Conservation (phyloP, 176 grass and related monocot genomes). For the Juncus inflexus region DNA sequence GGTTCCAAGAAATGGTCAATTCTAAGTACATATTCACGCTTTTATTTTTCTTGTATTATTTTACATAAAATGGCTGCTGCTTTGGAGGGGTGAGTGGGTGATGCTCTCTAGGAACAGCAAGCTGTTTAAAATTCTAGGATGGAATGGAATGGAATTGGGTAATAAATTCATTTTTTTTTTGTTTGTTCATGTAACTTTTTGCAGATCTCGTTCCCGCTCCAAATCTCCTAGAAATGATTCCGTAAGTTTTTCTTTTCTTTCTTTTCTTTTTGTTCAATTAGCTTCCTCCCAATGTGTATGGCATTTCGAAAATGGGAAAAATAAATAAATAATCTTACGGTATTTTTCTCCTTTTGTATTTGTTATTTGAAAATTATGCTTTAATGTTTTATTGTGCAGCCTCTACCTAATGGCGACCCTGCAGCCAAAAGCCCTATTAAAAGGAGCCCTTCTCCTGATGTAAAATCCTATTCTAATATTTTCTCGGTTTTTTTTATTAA, state of each 20-base stretch:
- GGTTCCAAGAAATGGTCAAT: neutral
- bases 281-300: neutral
- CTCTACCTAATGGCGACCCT: slow-evolving; percentile 11
- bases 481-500: too few species aligned
- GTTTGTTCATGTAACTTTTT: slow-evolving; percentile 18
- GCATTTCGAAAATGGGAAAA: neutral
- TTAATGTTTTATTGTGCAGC: slow-evolving; percentile 21
- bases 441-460: too few species aligned
- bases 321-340: neutral
- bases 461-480: too few species aligned
- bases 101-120: slow-evolving; percentile 13
- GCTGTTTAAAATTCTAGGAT: neutral
- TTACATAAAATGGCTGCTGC: slow-evolving; percentile 16
- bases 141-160: neutral
- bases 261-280: neutral
- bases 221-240: slow-evolving; percentile 12
- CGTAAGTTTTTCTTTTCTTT: slow-evolving; percentile 10
- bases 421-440: slow-evolving; percentile 13
- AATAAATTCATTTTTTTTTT: slow-evolving; percentile 21
- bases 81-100: slow-evolving; percentile 14
- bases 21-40: neutral
- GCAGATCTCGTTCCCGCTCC: slow-evolving; percentile 26
- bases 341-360: too few species aligned
- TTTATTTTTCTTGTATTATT: slow-evolving; percentile 6
- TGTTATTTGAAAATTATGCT: neutral